Conservation (phyloP, 2,329 filamentous ascomycete species). For the Orbilia javanica region DNA sequence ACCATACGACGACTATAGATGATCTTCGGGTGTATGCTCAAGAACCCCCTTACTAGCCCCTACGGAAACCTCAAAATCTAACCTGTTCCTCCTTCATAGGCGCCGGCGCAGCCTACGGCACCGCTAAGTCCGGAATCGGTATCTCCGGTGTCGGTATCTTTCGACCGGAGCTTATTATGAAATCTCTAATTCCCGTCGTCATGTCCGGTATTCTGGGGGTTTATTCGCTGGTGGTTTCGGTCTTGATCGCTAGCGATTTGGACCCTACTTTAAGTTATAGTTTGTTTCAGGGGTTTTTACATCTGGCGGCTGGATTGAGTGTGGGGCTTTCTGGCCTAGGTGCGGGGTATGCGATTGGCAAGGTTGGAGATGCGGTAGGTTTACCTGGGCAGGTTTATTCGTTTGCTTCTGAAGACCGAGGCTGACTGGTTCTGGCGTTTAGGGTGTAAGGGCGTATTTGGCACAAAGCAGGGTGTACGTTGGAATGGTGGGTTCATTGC, state of each 20-base stretch:
- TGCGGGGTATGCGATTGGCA: conserved; percentile 94
- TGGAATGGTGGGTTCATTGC: conserved; percentile 94
- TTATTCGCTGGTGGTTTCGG: conserved; percentile 95
- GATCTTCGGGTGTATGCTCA: conserved; percentile 54
- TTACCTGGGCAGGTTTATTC: neutral
- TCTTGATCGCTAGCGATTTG: conserved; percentile 93
- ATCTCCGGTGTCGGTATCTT: conserved; percentile 88
- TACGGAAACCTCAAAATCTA: neutral
- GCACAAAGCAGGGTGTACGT: conserved; percentile 95
- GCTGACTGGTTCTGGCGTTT: conserved; percentile 61
- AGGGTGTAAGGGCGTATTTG: conserved; percentile 90
- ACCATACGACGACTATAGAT: conserved; percentile 21
- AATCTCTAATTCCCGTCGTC: conserved; percentile 75
- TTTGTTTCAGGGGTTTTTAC: conserved; percentile 92
- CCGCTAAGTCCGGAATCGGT: conserved; percentile 84
- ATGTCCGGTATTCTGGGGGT: conserved; percentile 99
- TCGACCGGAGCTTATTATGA: conserved; percentile 89
- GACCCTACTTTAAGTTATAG: conserved; percentile 77
- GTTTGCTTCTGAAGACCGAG: neutral
- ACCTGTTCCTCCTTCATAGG: conserved; percentile 14
- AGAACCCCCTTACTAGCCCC: conserved; percentile 8
- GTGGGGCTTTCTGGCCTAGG: conserved; percentile 93
- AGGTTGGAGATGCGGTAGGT: conserved; percentile 88
- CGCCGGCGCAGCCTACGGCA: conserved; percentile 83
- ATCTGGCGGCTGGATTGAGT: conserved; percentile 88